Evolutionary conservation across 768 basidiomycete species (phyloP).

Genomic region (Nidula microcarpa): DNA sequence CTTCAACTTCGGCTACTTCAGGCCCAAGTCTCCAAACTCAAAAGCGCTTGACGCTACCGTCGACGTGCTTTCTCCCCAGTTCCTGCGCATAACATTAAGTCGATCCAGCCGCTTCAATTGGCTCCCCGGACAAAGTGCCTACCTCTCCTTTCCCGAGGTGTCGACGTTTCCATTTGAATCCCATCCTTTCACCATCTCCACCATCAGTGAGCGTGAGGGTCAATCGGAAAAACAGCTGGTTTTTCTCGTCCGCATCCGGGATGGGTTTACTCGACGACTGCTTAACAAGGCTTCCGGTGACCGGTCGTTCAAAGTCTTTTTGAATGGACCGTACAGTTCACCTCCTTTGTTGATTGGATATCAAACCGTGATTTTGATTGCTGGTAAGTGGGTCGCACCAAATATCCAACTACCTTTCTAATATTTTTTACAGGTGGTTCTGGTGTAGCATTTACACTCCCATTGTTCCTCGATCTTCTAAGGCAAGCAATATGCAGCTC

Average conservation of each 20-base stretch:
- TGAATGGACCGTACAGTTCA: constrained; percentile 51
- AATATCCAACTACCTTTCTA: background rate
- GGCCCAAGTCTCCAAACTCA: constrained; percentile 6
- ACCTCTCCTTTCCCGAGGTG: constrained; percentile 45
- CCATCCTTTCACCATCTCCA: constrained; percentile 63
- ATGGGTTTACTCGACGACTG: constrained; percentile 57
- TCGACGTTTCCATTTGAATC: constrained; percentile 44
- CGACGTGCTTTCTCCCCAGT: constrained; percentile 39
- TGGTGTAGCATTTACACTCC: constrained; percentile 44
- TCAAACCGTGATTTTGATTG: constrained; percentile 35
- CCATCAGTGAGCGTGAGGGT: constrained; percentile 18
- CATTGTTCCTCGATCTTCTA: constrained; percentile 39
- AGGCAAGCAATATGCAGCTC: constrained; percentile 19
- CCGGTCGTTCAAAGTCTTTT: constrained; percentile 35
- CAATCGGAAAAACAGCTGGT: constrained; percentile 34
- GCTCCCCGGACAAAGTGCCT: constrained; percentile 53
- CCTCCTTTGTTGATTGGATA: constrained; percentile 30
- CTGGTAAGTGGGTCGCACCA: constrained; percentile 22
- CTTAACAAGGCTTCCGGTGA: constrained; percentile 21
- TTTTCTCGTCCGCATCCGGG: constrained; percentile 56
- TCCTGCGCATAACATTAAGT: constrained; percentile 42
- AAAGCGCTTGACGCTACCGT: constrained; percentile 21
- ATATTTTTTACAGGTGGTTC: constrained; percentile 35
- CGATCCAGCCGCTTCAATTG: constrained; percentile 39
- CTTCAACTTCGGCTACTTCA: constrained; percentile 40